phyloP scores from a whole-genome alignment of 2,329 filamentous ascomycete genomes.

The Coniochaeta hoffmannii region DNA sequence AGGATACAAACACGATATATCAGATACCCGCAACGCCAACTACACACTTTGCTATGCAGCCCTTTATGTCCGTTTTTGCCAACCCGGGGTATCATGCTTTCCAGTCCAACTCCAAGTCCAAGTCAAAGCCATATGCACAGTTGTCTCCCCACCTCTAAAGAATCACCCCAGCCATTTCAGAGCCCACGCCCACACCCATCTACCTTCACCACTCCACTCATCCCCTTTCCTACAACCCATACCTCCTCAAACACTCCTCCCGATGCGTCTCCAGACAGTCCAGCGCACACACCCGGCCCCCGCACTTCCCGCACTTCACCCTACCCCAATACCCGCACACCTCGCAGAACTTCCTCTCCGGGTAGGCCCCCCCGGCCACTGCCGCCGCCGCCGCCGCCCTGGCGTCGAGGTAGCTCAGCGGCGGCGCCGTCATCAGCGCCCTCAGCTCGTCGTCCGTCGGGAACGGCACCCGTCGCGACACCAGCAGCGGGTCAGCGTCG shows the following conservation, averaged over 20 bases:
- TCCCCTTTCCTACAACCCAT: slow-evolving; percentile 34
- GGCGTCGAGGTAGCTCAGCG: slow-evolving; percentile 62
- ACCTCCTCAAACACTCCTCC: slow-evolving; percentile 62
- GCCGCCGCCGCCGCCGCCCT: slow-evolving; percentile 34
- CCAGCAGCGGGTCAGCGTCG: slow-evolving; percentile 51
- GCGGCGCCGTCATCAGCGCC: slow-evolving; percentile 54
- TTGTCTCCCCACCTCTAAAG: slow-evolving; percentile 1
- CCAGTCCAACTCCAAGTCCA: background rate
- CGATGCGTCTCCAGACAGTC: slow-evolving; percentile 67
- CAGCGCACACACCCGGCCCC: slow-evolving; percentile 68
- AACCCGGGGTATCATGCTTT: background rate
- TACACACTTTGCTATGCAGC: background rate
- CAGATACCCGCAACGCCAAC: background rate
- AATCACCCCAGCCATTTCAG: no score
- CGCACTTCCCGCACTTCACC: slow-evolving; percentile 70
- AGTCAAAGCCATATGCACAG: slow-evolving; percentile 1
- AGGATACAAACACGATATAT: background rate
- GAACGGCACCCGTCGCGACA: slow-evolving; percentile 47
- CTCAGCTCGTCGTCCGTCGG: slow-evolving; percentile 56
- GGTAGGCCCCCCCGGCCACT: slow-evolving; percentile 32
- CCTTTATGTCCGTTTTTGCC: background rate
- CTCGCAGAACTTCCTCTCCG: slow-evolving; percentile 63
- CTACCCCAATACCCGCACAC: slow-evolving; percentile 78
- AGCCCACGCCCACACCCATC: no score
- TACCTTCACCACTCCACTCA: background rate